Conservation (phyloP, 306 rosid species). For the Gillenia trifoliata region DNA sequence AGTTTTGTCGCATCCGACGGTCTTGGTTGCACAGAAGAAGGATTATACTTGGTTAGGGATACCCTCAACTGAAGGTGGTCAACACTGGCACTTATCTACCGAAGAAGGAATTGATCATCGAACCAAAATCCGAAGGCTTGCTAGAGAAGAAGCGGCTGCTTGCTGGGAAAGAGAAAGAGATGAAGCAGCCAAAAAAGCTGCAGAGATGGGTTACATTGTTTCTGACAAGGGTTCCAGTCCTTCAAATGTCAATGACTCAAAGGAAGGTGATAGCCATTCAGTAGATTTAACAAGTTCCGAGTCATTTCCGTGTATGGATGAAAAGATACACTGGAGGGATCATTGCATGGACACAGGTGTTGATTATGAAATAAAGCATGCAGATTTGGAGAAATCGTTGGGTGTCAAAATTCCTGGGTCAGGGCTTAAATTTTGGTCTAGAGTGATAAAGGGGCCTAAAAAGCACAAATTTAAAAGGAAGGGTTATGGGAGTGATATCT, state of each 20-base stretch:
- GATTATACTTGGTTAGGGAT: constrained; percentile 89
- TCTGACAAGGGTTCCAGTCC: constrained; percentile 40
- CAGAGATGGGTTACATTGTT: constrained; percentile 65
- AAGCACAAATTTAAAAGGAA: constrained; percentile 54
- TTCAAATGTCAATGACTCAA: constrained; percentile 31
- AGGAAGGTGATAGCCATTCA: constrained; percentile 33
- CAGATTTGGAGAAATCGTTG: constrained; percentile 76
- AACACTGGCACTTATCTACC: constrained; percentile 39
- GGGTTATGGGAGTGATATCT: constrained; percentile 49
- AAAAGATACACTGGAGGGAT: constrained; percentile 54
- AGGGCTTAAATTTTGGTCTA: constrained; percentile 64
- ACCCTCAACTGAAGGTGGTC: constrained; percentile 47
- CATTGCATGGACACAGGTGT: constrained; percentile 73
- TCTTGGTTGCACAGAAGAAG: constrained; percentile 74
- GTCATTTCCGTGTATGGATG: constrained; percentile 54
- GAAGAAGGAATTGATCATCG: constrained; percentile 79
- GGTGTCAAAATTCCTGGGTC: constrained; percentile 57
- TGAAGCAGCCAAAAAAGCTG: constrained; percentile 68
- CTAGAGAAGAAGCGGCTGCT: constrained; percentile 60
- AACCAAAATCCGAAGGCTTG: constrained; percentile 60
- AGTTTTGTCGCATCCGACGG: constrained; percentile 60
- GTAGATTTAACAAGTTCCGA: constrained; percentile 24
- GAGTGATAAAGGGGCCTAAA: constrained; percentile 43
- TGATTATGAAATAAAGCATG: constrained; percentile 77
- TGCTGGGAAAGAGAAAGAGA: constrained; percentile 53